Percentiles rank a stretch among this genome's conserved stretches.
These are phyloP conservation scores for Cairneyella variabilis DNA, from an alignment of 495 filamentous ascomycete species.

Conservation along the genomic window DNA sequence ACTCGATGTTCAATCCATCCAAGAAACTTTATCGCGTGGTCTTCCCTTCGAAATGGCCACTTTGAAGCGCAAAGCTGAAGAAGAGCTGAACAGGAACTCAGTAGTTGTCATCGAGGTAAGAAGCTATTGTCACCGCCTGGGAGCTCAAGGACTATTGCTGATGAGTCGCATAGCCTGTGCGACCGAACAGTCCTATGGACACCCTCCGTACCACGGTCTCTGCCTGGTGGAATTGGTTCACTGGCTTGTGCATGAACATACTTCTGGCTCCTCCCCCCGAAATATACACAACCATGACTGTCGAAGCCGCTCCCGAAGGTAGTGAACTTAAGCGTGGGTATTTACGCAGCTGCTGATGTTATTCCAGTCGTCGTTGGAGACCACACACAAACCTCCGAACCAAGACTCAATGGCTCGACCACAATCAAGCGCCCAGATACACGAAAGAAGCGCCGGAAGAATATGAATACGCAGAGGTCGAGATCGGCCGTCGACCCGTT, in stretches of 20 bases:
- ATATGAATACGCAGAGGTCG: not conserved
- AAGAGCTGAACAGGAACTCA: constrained; percentile 11
- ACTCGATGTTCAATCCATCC: constrained; percentile 11
- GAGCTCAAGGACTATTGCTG: not conserved
- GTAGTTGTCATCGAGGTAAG: constrained; percentile 9
- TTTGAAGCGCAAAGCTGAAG: constrained; percentile 20
- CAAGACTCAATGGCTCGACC: constrained; percentile 5
- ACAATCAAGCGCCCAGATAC: constrained; percentile 12
- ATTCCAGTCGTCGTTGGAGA: constrained; percentile 5
- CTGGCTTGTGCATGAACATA: not conserved
- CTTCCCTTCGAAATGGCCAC: constrained; percentile 20
- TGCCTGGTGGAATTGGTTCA: not conserved
- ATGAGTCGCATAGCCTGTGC: not conserved
- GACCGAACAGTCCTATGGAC: not conserved
- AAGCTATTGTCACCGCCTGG: too few species aligned
- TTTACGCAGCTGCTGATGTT: constrained; percentile 3
- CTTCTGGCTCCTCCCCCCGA: not conserved
- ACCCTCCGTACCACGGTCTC: not conserved
- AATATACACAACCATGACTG: constrained; percentile 9
- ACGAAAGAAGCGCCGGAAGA: not conserved
- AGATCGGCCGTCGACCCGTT: constrained; percentile 2
- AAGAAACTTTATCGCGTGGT: not conserved
- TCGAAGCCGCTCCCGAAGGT: too few species aligned
- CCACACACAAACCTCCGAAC: constrained; percentile 7
- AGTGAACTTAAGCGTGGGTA: too few species aligned